Base-by-base conservation (phyloP, 805 yeast genomes). In the Candida parachauliodes region DNA sequence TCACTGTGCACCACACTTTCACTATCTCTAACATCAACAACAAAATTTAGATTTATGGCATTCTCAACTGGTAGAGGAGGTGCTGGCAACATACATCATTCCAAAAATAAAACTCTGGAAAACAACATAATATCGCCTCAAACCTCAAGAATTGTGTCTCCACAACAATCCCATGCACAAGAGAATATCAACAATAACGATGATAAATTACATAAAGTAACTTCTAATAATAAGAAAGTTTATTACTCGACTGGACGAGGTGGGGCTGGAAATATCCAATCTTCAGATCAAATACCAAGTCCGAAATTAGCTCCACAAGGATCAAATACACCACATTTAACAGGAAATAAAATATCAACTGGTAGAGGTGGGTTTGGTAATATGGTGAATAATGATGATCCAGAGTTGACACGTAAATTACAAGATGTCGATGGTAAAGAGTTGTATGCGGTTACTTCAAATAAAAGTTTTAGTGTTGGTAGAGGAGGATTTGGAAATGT, bases 321-420 rank as follows among this genome's bases (percentile, higher is more conserved):
- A 3, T 71, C 79, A 3, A 75, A 72, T 44, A 76, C 83, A 11
- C 88, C 88, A 19, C 72, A 65, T 49, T 64, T 79, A 22, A 56
- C 74, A 17, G 73, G 74, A 14, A 72, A 74, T 20, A 72, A 76
- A 18, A 74, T 77, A 51, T 72, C 84, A 18, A 83, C 88, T 1
- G 91, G 89, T 15, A 69, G 91, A 46, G 91, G 91, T 5, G 91
- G 91, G 5, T 79, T 76, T 34, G 91, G 91, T 4, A 83, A 83
- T 50, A 83, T 83, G 85, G 61, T 78, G 39, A 70, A 65, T 44
- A 83, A 81, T 55, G 68, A 68, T 24, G 78, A 81, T 53, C 76
- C 82, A 1, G 68, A 70, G 34, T 49, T 75, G 34, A 71, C 86
- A 4, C 66, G 88, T 43, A 71, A 68, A 46, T 72, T 83, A 9